Evolutionary conservation across 1,284 basidiomycete species (phyloP).

Genomic region (Cryptococcus floricola): DNA sequence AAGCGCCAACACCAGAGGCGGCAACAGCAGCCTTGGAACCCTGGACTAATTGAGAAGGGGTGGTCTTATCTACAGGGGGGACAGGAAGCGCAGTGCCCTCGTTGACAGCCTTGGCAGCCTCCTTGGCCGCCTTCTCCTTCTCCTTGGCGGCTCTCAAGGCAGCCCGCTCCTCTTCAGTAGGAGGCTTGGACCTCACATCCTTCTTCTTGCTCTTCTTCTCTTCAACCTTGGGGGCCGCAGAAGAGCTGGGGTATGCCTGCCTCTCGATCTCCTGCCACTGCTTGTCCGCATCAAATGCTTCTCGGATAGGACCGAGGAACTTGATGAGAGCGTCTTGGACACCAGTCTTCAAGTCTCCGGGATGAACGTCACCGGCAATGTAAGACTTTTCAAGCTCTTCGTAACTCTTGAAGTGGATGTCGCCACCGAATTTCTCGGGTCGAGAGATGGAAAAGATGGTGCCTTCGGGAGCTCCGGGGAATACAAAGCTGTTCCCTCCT

Average conservation of each 20-base stretch:
- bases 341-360: slow-evolving; percentile 80
- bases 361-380: slow-evolving; percentile 72
- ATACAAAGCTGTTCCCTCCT: slow-evolving; percentile 57
- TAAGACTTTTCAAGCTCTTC: slow-evolving; percentile 73
- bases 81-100: slow-evolving; percentile 2
- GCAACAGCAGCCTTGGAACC: slow-evolving; percentile 4
- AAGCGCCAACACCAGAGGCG: slow-evolving; percentile 3
- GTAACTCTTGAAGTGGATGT: slow-evolving; percentile 69
- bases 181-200: slow-evolving; percentile 33
- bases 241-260: slow-evolving; percentile 70
- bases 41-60: slow-evolving; percentile 6
- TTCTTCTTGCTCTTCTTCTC: slow-evolving; percentile 37
- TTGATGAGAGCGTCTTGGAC: slow-evolving; percentile 73
- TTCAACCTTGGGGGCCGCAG: slow-evolving; percentile 19
- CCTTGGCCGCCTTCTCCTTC: slow-evolving; percentile 42
- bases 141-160: slow-evolving; percentile 41
- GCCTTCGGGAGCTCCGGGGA: slow-evolving; percentile 68
- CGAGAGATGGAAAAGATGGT: slow-evolving; percentile 77
- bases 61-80: slow-evolving; percentile 1
- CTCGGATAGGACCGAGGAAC: slow-evolving; percentile 78
- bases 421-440: slow-evolving; percentile 77
- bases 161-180: slow-evolving; percentile 46
- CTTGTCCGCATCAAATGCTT: slow-evolving; percentile 67
- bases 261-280: slow-evolving; percentile 78
- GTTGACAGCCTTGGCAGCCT: slow-evolving; percentile 29